Percentiles rank a stretch among this genome's conserved stretches.
phyloP scores from a whole-genome alignment of 2,329 filamentous ascomycete species.

The Fusarium xylarioides region DNA sequence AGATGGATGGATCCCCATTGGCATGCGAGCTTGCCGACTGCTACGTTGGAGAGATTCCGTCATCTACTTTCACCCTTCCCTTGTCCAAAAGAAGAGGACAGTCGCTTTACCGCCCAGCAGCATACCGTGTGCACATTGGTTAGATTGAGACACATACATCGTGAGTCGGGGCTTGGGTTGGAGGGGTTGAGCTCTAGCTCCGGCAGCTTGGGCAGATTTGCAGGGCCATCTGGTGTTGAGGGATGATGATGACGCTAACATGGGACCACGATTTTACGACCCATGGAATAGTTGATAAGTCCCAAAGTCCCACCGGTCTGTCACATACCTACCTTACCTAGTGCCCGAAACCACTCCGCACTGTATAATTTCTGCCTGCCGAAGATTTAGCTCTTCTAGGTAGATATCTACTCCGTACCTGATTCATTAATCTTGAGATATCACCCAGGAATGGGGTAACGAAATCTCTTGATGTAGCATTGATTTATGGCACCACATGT shows the following conservation, averaged over 20 bases:
- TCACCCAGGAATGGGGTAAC: conserved; percentile 4
- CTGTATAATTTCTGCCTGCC: conserved; percentile 2
- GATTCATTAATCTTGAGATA: background rate
- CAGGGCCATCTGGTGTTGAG: conserved; percentile 33
- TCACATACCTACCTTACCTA: background rate
- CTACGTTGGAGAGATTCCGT: conserved; percentile 14
- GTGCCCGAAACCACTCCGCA: background rate
- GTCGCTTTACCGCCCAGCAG: conserved; percentile 20
- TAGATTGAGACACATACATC: conserved; percentile 10
- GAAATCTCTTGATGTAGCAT: conserved; percentile 18
- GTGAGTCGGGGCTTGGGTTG: background rate
- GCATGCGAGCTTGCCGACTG: conserved; percentile 23
- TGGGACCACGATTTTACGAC: conserved; percentile 33
- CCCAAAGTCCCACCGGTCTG: conserved; percentile 1
- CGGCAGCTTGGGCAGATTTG: conserved; percentile 29
- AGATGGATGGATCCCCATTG: conserved; percentile 12
- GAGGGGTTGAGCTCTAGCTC: conserved; percentile 9
- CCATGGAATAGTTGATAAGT: conserved; percentile 18
- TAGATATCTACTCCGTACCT: background rate
- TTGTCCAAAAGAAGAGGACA: conserved; percentile 5
- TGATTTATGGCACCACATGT: conserved; percentile 24
- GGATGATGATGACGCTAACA: conserved; percentile 41
- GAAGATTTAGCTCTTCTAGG: background rate
- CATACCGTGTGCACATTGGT: conserved; percentile 8
- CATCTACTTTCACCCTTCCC: conserved; percentile 2